These are phyloP conservation scores for Artemisia annua DNA, from an alignment of 129 eudicot genomes.

Conservation along the genomic window DNA sequence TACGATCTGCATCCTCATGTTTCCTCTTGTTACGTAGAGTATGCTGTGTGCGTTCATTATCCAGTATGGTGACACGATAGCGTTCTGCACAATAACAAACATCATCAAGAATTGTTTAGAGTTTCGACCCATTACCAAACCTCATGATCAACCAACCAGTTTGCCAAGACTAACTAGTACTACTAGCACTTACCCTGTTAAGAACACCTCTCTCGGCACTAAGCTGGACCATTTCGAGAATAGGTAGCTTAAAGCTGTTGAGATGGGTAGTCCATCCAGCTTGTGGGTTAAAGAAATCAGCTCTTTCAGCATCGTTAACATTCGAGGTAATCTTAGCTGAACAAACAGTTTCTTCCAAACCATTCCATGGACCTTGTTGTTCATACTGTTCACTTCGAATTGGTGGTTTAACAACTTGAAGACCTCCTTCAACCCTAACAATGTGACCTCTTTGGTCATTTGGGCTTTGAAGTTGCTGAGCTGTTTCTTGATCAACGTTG, in stretches of 20 bases:
- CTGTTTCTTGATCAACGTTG: conserved; percentile 50
- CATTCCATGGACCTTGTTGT: conserved; percentile 32
- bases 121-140: neutral
- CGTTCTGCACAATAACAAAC: conserved; percentile 50
- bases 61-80: conserved; percentile 79
- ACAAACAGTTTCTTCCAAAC: conserved; percentile 75
- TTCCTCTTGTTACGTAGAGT: conserved; percentile 48
- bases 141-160: neutral
- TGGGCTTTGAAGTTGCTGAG: conserved; percentile 43
- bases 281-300: conserved; percentile 72
- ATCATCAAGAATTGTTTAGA: neutral
- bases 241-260: conserved; percentile 67
- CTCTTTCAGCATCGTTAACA: conserved; percentile 48
- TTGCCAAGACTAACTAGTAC: neutral
- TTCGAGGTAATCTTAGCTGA: conserved; percentile 41
- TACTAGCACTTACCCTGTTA: conserved; percentile 44
- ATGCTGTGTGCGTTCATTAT: conserved; percentile 56
- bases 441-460: conserved; percentile 62
- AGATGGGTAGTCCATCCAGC: conserved; percentile 61
- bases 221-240: conserved; percentile 49
- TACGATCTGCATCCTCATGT: conserved; percentile 62
- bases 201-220: conserved; percentile 82
- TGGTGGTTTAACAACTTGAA: conserved; percentile 58
- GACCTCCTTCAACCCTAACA: conserved; percentile 44
- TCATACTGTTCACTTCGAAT: conserved; percentile 24